Percentiles rank a stretch among this genome's conserved stretches.
Evolutionary conservation across 352 stramenopile genomes (phyloP).

Genomic region (Phytopythium ostracodes): DNA sequence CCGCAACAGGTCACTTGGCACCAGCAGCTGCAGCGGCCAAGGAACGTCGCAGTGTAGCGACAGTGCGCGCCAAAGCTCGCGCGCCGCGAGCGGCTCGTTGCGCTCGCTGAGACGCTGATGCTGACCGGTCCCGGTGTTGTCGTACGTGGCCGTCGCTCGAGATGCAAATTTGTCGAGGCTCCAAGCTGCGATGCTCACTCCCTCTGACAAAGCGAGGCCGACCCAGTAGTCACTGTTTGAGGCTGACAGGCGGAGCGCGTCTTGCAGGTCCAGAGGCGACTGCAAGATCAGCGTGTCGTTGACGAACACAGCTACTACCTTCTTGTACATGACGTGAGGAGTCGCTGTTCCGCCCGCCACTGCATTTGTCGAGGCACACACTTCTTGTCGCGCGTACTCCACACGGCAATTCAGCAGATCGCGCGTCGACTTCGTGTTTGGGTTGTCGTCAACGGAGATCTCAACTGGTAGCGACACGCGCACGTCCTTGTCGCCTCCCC

Average conservation of each 20-base stretch:
- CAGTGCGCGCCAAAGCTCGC: slow-evolving; percentile 58
- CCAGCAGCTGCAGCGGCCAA: slow-evolving; percentile 68
- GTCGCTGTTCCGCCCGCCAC: slow-evolving; percentile 7
- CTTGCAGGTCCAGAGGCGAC: slow-evolving; percentile 41
- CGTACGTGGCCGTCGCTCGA: slow-evolving; percentile 24
- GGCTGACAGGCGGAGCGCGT: slow-evolving; percentile 32
- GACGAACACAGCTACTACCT: slow-evolving; percentile 34
- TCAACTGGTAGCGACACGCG: slow-evolving; percentile 24
- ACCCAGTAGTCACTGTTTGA: slow-evolving; percentile 47
- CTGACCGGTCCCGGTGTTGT: slow-evolving; percentile 6
- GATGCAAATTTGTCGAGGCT: slow-evolving; percentile 46
- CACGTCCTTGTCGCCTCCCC: slow-evolving; percentile 23
- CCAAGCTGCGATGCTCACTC: slow-evolving; percentile 39
- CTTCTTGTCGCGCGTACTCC: slow-evolving; percentile 45
- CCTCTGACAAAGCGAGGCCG: slow-evolving; percentile 38
- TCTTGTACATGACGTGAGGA: slow-evolving; percentile 46
- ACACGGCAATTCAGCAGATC: slow-evolving; percentile 28
- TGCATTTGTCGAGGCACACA: slow-evolving; percentile 6
- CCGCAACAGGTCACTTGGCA: slow-evolving; percentile 45
- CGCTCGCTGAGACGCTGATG: slow-evolving; percentile 21
- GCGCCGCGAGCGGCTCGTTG: slow-evolving; percentile 35
- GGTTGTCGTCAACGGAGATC: slow-evolving; percentile 14
- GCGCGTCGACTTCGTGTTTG: slow-evolving; percentile 4
- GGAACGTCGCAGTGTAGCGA: slow-evolving; percentile 42
- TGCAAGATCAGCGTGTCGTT: slow-evolving; percentile 47